Conservation (phyloP, 371 early-diverging fungal genomes). For the Actinomucor elegans region DNA sequence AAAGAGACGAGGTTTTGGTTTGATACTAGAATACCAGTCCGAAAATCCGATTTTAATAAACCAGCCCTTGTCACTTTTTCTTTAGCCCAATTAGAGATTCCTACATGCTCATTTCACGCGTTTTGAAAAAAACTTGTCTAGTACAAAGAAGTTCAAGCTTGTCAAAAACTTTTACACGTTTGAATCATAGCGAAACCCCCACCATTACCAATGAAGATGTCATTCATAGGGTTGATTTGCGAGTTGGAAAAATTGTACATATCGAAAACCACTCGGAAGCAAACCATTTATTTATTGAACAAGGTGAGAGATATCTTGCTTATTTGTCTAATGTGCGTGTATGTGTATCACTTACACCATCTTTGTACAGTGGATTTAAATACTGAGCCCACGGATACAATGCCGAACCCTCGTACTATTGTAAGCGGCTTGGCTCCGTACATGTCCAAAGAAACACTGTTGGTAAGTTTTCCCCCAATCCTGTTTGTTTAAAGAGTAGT, state of each 20-base stretch:
- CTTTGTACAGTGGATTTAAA: constrained; percentile 12
- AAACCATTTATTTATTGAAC: constrained; percentile 74
- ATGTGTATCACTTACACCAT: too few species aligned
- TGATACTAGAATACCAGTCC: too few species aligned
- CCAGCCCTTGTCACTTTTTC: neutral
- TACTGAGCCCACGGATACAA: constrained; percentile 42
- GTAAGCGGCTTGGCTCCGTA: constrained; percentile 75
- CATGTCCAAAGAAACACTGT: constrained; percentile 52
- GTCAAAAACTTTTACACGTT: neutral
- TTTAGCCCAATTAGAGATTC: neutral
- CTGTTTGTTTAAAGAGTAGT: too few species aligned
- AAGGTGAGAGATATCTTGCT: constrained; percentile 33
- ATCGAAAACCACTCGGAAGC: constrained; percentile 73
- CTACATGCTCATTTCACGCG: neutral
- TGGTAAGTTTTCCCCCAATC: constrained; percentile 28
- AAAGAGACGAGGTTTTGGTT: too few species aligned
- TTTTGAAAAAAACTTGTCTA: neutral
- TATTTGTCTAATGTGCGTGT: neutral
- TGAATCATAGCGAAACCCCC: neutral
- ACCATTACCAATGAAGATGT: constrained; percentile 37
- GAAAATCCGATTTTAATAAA: neutral
- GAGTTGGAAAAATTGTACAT: constrained; percentile 72
- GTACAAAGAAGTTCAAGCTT: neutral
- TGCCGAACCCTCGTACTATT: constrained; percentile 61
- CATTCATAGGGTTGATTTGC: constrained; percentile 64